phyloP scores from a whole-genome alignment of 306 rosid genomes.

The Quercus glauca region DNA sequence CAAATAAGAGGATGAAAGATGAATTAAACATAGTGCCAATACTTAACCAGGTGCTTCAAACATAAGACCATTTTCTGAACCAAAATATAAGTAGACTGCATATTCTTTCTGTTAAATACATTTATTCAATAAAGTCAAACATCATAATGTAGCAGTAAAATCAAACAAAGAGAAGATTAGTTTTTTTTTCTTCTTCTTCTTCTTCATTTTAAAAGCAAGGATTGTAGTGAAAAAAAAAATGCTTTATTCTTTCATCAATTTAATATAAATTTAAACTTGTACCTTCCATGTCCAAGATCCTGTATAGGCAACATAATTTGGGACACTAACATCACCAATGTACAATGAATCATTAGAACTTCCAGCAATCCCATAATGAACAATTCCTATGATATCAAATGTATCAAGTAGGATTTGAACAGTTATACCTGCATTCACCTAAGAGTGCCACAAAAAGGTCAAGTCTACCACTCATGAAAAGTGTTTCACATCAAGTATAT shows the following conservation, averaged over 20 bases:
- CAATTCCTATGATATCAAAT: constrained; percentile 16
- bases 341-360: constrained; percentile 13
- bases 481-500: background rate
- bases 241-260: background rate
- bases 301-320: constrained; percentile 13
- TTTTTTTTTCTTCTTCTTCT: no score
- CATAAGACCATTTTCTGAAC: background rate
- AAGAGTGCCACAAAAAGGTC: background rate
- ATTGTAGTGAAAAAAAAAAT: background rate
- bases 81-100: background rate
- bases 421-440: constrained; percentile 19
- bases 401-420: constrained; percentile 21
- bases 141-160: background rate
- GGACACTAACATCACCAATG: constrained; percentile 21
- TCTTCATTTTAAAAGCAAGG: background rate
- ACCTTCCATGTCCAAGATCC: constrained; percentile 25
- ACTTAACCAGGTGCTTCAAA: background rate
- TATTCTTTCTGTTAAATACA: background rate
- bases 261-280: background rate
- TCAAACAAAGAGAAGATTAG: background rate
- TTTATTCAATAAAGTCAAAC: background rate
- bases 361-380: constrained; percentile 21
- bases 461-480: background rate
- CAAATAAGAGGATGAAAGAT: background rate
- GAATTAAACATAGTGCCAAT: background rate